Evolutionary conservation across 768 basidiomycete species (phyloP).

Genomic region (Lactifluus volemus): DNA sequence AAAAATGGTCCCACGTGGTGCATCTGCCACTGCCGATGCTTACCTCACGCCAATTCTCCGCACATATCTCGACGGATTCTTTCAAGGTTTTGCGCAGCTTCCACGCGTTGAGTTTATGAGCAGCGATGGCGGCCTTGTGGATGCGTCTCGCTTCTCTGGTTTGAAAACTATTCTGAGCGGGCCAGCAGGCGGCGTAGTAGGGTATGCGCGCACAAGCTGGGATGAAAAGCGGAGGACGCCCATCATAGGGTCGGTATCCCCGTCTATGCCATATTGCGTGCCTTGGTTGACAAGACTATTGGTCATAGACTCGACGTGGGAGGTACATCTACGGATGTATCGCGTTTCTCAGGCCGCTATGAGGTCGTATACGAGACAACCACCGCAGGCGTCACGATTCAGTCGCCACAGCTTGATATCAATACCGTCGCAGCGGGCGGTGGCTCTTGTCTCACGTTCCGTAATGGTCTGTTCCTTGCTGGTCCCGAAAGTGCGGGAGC

Average conservation of each 20-base stretch:
- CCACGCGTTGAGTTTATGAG: constrained; percentile 93
- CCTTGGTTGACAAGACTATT: not conserved
- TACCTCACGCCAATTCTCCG: constrained; percentile 87
- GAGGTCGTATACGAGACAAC: constrained; percentile 94
- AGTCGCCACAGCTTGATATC: constrained; percentile 89
- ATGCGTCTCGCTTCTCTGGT: constrained; percentile 79
- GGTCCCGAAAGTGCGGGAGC: constrained; percentile 93
- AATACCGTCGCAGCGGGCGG: constrained; percentile 96
- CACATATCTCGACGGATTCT: constrained; percentile 87
- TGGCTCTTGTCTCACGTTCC: constrained; percentile 81
- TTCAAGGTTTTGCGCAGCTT: constrained; percentile 69
- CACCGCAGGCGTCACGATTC: constrained; percentile 88
- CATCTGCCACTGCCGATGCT: constrained; percentile 89
- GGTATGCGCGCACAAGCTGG: constrained; percentile 90
- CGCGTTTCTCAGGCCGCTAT: constrained; percentile 83
- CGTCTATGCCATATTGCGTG: not conserved
- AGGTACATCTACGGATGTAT: constrained; percentile 93
- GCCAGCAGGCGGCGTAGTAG: constrained; percentile 94
- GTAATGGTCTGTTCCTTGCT: constrained; percentile 83
- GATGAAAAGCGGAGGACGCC: constrained; percentile 60
- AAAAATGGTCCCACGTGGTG: constrained; percentile 89
- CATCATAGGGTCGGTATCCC: constrained; percentile 65
- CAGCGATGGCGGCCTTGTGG: constrained; percentile 81
- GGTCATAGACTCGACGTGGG: constrained; percentile 73
- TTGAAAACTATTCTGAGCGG: constrained; percentile 89